Conservation (phyloP, 495 filamentous ascomycete genomes). For the Thermochaetoides thermophila region DNA sequence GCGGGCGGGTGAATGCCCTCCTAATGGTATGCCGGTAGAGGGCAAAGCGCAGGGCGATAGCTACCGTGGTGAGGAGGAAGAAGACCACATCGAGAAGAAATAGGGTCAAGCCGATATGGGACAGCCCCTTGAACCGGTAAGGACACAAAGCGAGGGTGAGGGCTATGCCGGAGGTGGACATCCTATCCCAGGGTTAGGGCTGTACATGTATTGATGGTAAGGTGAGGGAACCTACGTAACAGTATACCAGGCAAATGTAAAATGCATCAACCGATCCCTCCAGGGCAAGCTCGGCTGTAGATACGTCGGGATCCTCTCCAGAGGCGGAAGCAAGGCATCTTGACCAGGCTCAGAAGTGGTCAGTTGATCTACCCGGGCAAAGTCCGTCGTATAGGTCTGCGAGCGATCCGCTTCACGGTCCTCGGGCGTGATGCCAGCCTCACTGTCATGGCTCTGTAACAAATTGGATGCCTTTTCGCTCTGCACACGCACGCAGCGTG, state of each 20-base stretch:
- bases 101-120: conserved; percentile 42
- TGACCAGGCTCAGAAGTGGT: too few species aligned
- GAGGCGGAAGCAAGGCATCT: too few species aligned
- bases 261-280: conserved; percentile 40
- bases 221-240: conserved; percentile 23
- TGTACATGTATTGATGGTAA: neutral
- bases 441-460: too few species aligned
- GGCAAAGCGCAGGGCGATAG: conserved; percentile 43
- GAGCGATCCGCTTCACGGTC: too few species aligned
- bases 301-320: conserved; percentile 15
- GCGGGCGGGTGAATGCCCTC: conserved; percentile 43
- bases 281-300: conserved; percentile 18
- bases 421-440: neutral
- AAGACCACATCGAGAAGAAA: conserved; percentile 49
- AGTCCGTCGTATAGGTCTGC: too few species aligned
- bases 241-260: conserved; percentile 64
- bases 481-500: too few species aligned
- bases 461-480: too few species aligned
- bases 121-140: conserved; percentile 41
- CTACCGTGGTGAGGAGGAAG: conserved; percentile 36
- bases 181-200: too few species aligned
- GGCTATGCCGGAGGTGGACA: conserved; percentile 52
- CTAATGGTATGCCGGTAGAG: conserved; percentile 35
- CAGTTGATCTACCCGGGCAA: too few species aligned
- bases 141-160: conserved; percentile 44